Evolutionary conservation across 306 rosid genomes (phyloP).

Genomic region (Acacia acuminata): DNA sequence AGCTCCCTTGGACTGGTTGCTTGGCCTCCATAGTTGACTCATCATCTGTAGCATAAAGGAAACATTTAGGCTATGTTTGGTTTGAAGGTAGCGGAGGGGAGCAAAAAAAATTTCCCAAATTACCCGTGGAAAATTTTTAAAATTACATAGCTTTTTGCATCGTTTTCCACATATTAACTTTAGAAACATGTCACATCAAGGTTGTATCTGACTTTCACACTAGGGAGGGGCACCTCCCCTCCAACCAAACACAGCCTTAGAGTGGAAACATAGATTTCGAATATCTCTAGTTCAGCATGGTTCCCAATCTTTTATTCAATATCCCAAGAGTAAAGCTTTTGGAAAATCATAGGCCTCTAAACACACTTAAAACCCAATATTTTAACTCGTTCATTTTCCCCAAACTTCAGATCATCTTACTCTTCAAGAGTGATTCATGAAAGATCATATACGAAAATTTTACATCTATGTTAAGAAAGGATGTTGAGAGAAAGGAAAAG

Average conservation of each 20-base stretch:
- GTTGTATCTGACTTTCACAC: no score
- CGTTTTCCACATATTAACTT: no score
- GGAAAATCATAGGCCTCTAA: background rate
- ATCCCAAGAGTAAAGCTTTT: background rate
- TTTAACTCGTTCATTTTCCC: background rate
- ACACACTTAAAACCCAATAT: background rate
- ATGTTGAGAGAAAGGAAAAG: background rate
- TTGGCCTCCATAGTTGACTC: slow-evolving; percentile 58
- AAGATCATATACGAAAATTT: background rate
- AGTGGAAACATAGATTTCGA: slow-evolving; percentile 1
- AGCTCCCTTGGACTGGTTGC: slow-evolving; percentile 83
- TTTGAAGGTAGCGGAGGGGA: no score
- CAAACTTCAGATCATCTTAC: slow-evolving; percentile 23
- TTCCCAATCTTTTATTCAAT: slow-evolving; percentile 13
- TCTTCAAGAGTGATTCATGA: background rate
- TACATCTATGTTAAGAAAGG: background rate
- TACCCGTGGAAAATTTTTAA: no score
- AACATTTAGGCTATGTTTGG: no score
- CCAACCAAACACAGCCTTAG: no score
- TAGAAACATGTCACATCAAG: no score
- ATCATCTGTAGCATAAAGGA: slow-evolving; percentile 55
- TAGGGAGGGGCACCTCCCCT: no score
- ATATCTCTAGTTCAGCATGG: slow-evolving; percentile 14
- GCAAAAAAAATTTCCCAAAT: no score
- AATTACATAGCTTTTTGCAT: no score